phyloP scores from a whole-genome alignment of 495 filamentous ascomycete species.

The Thozetella sp. region DNA sequence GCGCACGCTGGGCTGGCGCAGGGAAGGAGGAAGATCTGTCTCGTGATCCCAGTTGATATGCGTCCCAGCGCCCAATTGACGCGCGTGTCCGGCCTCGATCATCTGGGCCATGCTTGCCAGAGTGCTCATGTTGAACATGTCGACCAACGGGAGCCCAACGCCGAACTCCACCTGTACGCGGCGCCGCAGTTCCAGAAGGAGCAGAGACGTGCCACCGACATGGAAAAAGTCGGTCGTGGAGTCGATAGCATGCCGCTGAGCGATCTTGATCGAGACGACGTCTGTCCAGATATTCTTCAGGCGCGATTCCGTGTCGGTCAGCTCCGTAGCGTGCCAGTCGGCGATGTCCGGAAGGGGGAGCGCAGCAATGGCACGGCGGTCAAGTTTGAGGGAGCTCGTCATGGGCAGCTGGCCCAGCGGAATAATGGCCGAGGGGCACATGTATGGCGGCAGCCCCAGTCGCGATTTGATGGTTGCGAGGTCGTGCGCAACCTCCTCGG shows the following conservation, averaged over 20 bases:
- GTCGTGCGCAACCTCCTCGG: neutral
- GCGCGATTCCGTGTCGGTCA: neutral
- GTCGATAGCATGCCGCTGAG: neutral
- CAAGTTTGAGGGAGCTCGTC: constrained; percentile 43
- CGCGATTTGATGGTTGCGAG: constrained; percentile 5
- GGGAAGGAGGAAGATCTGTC: neutral
- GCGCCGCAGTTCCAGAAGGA: constrained; percentile 12
- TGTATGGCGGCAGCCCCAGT: constrained; percentile 46
- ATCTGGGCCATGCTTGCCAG: neutral
- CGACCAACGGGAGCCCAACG: neutral
- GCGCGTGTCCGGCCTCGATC: neutral
- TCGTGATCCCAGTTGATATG: neutral
- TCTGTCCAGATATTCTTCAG: neutral
- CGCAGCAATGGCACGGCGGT: constrained; percentile 32
- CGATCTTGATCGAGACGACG: neutral
- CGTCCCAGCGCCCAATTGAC: neutral
- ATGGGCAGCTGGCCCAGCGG: constrained; percentile 37
- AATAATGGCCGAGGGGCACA: constrained; percentile 41
- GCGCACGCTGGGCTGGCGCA: neutral
- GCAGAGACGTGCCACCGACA: constrained; percentile 19
- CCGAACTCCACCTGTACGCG: neutral
- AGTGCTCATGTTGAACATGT: neutral
- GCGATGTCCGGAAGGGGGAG: constrained; percentile 24
- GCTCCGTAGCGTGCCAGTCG: neutral
- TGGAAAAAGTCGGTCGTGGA: constrained; percentile 14